phyloP scores from a whole-genome alignment of 345 rosid species.

The Eucalyptus cladocalyx region DNA sequence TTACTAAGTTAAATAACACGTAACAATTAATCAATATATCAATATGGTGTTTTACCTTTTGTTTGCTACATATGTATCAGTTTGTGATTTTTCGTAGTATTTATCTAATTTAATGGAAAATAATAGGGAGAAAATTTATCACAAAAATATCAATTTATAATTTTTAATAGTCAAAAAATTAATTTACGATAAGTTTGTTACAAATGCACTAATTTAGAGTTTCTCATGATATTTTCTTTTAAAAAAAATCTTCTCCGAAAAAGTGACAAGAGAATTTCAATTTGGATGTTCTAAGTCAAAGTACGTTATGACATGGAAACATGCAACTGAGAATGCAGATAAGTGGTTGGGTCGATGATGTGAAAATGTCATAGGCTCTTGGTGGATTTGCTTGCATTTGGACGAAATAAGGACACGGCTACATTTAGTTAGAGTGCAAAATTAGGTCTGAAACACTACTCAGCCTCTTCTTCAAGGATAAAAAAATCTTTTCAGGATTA shows the following conservation, averaged over 20 bases:
- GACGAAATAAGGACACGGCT: background rate
- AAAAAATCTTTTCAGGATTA: background rate
- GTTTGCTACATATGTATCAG: accelerated
- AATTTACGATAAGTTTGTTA: too few relatives aligned
- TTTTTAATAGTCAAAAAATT: too few relatives aligned
- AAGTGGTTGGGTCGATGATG: background rate
- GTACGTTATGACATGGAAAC: background rate
- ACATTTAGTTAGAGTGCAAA: background rate
- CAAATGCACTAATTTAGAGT: accelerated
- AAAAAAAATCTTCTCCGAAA: background rate
- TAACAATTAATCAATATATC: accelerated
- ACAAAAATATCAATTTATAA: too few relatives aligned
- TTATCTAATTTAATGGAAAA: accelerated
- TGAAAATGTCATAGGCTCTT: background rate
- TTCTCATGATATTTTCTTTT: background rate
- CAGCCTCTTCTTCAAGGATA: background rate
- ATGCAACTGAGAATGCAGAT: background rate
- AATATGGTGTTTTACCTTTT: accelerated
- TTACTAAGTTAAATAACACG: too few relatives aligned
- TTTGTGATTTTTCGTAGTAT: too few relatives aligned
- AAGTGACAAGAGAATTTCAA: background rate
- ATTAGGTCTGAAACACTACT: too few relatives aligned
- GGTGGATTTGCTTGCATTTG: background rate
- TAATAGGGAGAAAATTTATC: accelerated
- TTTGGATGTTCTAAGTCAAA: background rate